Conservation (phyloP, 768 basidiomycete species). For the Roridomyces roridus region DNA sequence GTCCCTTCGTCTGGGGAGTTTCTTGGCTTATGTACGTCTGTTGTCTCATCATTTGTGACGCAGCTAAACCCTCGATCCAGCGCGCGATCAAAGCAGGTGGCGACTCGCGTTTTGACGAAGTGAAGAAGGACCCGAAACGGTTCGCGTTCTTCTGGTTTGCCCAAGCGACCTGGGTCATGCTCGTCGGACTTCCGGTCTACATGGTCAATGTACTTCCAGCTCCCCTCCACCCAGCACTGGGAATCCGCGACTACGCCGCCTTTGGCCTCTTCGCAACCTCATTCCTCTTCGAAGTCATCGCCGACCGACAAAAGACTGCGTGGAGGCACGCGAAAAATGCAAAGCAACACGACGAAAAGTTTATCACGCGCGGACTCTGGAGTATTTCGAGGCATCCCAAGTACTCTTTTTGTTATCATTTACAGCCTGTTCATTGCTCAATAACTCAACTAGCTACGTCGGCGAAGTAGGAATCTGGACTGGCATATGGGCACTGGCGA, state of each 20-base stretch:
- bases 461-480: constrained; percentile 76
- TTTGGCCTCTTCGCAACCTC: constrained; percentile 60
- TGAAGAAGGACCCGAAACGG: constrained; percentile 43
- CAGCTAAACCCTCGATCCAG: too few species aligned
- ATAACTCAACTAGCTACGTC: constrained; percentile 57
- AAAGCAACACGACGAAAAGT: constrained; percentile 73
- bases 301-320: constrained; percentile 67
- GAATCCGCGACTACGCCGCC: constrained; percentile 58
- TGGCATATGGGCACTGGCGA: constrained; percentile 66
- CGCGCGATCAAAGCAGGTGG: constrained; percentile 58
- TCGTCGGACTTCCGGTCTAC: constrained; percentile 75
- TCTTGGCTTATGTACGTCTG: constrained; percentile 55
- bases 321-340: constrained; percentile 66
- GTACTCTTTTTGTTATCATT: constrained; percentile 43
- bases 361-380: constrained; percentile 76
- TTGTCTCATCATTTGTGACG: too few species aligned
- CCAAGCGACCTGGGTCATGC: constrained; percentile 71
- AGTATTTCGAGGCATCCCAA: constrained; percentile 74
- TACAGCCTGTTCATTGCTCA: not conserved
- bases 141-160: constrained; percentile 70
- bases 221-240: constrained; percentile 55
- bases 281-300: constrained; percentile 65
- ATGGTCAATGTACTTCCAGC: constrained; percentile 63
- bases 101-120: constrained; percentile 69
- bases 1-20: constrained; percentile 66